Conservation (phyloP, 495 filamentous ascomycete genomes). For the Talaromyces borbonicus region DNA sequence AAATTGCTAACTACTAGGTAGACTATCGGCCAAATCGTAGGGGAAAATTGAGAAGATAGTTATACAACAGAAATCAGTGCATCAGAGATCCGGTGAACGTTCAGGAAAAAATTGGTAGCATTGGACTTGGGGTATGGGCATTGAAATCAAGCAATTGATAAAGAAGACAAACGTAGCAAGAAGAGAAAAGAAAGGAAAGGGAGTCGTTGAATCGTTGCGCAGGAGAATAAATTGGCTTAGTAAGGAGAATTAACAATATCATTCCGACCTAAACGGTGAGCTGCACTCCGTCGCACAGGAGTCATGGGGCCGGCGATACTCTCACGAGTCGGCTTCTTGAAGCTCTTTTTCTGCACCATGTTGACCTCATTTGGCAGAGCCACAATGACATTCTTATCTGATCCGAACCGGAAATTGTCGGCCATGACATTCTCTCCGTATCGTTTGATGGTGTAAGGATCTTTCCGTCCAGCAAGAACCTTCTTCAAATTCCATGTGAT, state of each 20-base stretch:
- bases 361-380: conserved; percentile 95
- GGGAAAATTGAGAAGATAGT: too few relatives aligned
- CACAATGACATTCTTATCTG: conserved; percentile 95
- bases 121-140: too few relatives aligned
- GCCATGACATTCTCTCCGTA: conserved; percentile 93
- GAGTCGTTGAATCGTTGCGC: too few relatives aligned
- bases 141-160: not conserved
- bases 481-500: conserved; percentile 94
- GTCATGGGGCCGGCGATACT: conserved; percentile 66
- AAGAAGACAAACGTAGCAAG: not conserved
- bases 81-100: too few relatives aligned
- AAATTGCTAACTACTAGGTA: too few relatives aligned
- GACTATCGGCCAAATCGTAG: too few relatives aligned
- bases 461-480: conserved; percentile 63
- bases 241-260: conserved; percentile 84
- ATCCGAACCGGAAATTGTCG: conserved; percentile 97
- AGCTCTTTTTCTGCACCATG: conserved; percentile 78
- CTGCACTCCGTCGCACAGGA: conserved; percentile 38
- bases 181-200: not conserved
- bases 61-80: too few relatives aligned
- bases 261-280: conserved; percentile 54
- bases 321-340: conserved; percentile 85
- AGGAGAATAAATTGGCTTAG: conserved; percentile 29
- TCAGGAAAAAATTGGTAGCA: too few relatives aligned
- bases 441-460: conserved; percentile 91